phyloP scores from a whole-genome alignment of 495 filamentous ascomycete species.

The Penicillium simplicissimum region DNA sequence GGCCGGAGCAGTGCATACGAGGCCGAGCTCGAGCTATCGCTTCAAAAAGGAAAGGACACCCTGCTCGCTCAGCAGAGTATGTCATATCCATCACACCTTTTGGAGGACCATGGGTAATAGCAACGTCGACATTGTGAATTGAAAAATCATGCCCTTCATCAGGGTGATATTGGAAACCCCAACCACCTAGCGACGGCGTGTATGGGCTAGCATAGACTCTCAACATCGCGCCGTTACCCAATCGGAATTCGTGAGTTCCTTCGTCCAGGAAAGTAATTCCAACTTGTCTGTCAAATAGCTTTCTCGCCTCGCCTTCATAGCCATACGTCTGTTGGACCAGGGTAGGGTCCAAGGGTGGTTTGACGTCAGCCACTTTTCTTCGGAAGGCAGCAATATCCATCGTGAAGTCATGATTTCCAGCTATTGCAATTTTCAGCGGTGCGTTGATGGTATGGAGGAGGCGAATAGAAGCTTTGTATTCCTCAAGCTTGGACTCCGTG shows the following conservation, averaged over 20 bases:
- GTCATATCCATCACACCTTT: constrained; percentile 53
- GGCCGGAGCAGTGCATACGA: constrained; percentile 68
- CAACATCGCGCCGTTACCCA: constrained; percentile 58
- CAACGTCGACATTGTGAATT: constrained; percentile 55
- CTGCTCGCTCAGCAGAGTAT: constrained; percentile 37
- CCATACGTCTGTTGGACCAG: constrained; percentile 34
- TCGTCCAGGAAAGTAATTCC: constrained; percentile 63
- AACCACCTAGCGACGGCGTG: constrained; percentile 55
- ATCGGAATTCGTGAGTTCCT: constrained; percentile 54
- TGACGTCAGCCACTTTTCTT: constrained; percentile 32
- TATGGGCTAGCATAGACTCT: constrained; percentile 68
- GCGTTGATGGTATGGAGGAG: constrained; percentile 55
- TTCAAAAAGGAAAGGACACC: constrained; percentile 58
- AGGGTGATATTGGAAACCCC: constrained; percentile 60
- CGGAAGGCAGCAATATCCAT: constrained; percentile 51
- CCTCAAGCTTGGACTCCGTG: constrained; percentile 52
- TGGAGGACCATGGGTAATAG: constrained; percentile 72
- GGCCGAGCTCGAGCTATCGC: constrained; percentile 56
- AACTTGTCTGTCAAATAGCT: constrained; percentile 31
- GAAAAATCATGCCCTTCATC: constrained; percentile 48
- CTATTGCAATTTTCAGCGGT: constrained; percentile 69
- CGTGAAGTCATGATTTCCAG: constrained; percentile 71
- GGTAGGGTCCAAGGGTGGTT: constrained; percentile 24
- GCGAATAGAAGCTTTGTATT: constrained; percentile 50
- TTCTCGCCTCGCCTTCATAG: constrained; percentile 28